Percentiles rank a stretch among this genome's conserved stretches.
Conservation (phyloP, 129 eudicot genomes). For the Centaurea solstitialis region DNA sequence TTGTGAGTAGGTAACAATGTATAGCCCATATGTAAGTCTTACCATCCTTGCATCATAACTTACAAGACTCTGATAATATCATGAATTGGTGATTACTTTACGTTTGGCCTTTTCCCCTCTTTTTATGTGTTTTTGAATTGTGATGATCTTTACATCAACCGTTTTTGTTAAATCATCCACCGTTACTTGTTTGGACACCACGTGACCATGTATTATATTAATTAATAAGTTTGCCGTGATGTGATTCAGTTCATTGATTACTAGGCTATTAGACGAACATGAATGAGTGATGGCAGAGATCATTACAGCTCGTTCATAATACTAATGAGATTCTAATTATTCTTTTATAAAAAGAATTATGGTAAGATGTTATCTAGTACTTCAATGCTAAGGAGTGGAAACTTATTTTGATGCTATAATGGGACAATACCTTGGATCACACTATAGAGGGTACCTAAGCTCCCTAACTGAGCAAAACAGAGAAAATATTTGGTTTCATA, state of each 20-base stretch:
- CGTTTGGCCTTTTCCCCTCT: neutral
- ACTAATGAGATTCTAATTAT: neutral
- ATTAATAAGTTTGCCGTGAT: neutral
- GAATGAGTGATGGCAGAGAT: neutral
- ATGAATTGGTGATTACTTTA: neutral
- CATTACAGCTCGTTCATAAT: neutral
- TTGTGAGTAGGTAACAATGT: neutral
- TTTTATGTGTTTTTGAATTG: neutral
- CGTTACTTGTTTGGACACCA: neutral
- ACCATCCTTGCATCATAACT: neutral
- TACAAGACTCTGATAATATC: neutral
- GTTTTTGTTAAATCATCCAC: neutral
- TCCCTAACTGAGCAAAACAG: too few species aligned
- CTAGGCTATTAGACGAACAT: neutral
- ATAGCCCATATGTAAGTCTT: neutral
- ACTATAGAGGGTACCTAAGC: too few species aligned
- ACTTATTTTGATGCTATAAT: too few species aligned
- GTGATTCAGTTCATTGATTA: conserved; percentile 2
- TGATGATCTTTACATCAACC: neutral
- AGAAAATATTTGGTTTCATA: too few species aligned
- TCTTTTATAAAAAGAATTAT: neutral
- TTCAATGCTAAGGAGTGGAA: too few species aligned
- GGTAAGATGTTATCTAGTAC: too few species aligned
- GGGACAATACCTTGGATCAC: too few species aligned
- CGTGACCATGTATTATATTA: neutral